Evolutionary conservation across 169 alveolate species (phyloP).

Genomic region (Pseudocohnilembus persalinus): DNA sequence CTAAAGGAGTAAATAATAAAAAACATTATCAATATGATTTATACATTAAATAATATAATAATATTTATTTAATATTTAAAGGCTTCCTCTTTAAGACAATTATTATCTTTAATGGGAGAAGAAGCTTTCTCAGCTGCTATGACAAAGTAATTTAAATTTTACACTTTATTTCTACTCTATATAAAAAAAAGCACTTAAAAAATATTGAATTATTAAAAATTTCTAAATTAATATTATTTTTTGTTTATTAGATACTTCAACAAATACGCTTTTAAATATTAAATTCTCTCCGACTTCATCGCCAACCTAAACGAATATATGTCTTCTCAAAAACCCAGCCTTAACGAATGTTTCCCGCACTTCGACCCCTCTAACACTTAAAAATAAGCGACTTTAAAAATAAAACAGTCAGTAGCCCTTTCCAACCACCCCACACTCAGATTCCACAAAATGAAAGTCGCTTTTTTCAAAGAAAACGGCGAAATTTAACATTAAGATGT

Average conservation of each 20-base stretch:
- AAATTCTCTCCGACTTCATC: slow-evolving; percentile 69
- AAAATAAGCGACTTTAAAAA: slow-evolving; percentile 46
- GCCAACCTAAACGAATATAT: slow-evolving; percentile 54
- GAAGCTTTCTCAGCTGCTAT: slow-evolving; percentile 64
- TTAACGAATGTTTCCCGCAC: slow-evolving; percentile 59
- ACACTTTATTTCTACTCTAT: too few species aligned
- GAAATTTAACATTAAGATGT: slow-evolving; percentile 47
- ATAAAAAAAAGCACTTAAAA: too few species aligned
- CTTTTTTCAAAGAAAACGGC: slow-evolving; percentile 60
- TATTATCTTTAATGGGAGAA: slow-evolving; percentile 68
- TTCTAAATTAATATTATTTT: too few species aligned
- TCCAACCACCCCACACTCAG: slow-evolving; percentile 58
- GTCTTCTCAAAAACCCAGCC: slow-evolving; percentile 59
- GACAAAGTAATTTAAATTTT: slow-evolving; percentile 4
- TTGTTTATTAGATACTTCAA: slow-evolving; percentile 50
- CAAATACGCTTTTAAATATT: slow-evolving; percentile 63
- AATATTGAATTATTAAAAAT: background rate
- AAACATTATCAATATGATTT: too few species aligned
- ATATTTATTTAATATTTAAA: too few species aligned
- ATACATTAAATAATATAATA: too few species aligned
- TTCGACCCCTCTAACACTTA: slow-evolving; percentile 37
- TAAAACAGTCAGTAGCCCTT: slow-evolving; percentile 60
- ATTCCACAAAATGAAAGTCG: slow-evolving; percentile 62
- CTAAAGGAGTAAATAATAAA: too few species aligned
- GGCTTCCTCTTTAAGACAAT: slow-evolving; percentile 70